phyloP scores from a whole-genome alignment of 108 stramenopile genomes.

The Discostella stelligeroides region DNA sequence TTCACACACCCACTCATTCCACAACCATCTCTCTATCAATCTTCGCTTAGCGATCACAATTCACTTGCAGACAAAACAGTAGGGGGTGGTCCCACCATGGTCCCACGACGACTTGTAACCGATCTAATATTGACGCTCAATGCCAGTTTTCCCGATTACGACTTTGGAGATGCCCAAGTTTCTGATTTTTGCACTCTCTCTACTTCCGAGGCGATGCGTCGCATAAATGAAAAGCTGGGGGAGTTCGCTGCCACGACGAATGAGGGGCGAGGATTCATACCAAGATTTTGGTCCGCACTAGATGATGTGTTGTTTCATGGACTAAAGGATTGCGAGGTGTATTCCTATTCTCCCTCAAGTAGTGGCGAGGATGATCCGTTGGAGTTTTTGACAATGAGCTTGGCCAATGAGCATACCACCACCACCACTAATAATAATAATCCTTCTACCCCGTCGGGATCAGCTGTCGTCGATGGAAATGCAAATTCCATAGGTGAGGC shows the following conservation, averaged over 20 bases:
- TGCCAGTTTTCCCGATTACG: constrained; percentile 93
- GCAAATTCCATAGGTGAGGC: neutral
- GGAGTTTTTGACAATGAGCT: constrained; percentile 48
- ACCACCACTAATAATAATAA: too few species aligned
- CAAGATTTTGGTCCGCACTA: constrained; percentile 69
- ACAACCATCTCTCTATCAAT: constrained; percentile 54
- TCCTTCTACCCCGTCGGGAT: constrained; percentile 6
- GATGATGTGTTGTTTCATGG: constrained; percentile 68
- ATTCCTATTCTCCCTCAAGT: constrained; percentile 74
- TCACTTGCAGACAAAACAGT: constrained; percentile 18
- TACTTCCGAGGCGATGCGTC: constrained; percentile 57
- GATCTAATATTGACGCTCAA: constrained; percentile 93
- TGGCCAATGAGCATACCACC: too few species aligned
- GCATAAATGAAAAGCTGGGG: constrained; percentile 65
- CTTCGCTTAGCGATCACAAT: constrained; percentile 44
- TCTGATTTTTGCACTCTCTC: constrained; percentile 77
- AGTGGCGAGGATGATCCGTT: constrained; percentile 74
- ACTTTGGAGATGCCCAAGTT: constrained; percentile 81
- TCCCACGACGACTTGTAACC: constrained; percentile 84
- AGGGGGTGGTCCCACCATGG: constrained; percentile 49
- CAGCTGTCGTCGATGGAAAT: constrained; percentile 7
- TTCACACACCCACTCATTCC: constrained; percentile 44
- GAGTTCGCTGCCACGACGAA: constrained; percentile 62
- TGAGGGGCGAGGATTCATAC: constrained; percentile 49
- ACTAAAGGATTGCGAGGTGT: constrained; percentile 86